phyloP scores from a whole-genome alignment of 805 yeast species.

The Metschnikowia borealis region DNA sequence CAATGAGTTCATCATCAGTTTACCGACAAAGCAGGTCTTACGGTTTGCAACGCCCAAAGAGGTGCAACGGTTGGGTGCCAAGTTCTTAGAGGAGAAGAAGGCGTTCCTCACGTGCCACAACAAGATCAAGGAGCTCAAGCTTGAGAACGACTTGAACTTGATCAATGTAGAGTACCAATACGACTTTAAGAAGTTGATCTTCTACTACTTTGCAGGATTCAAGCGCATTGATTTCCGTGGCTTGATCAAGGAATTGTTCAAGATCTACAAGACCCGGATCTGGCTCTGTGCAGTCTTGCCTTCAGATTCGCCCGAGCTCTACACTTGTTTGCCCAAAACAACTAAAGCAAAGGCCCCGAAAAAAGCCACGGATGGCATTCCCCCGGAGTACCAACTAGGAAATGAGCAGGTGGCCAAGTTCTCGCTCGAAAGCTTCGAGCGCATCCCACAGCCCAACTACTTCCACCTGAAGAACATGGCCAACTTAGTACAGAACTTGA shows the following conservation, averaged over 20 bases:
- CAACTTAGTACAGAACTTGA: constrained; percentile 44
- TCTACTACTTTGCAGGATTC: constrained; percentile 45
- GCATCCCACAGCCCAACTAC: constrained; percentile 41
- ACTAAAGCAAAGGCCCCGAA: constrained; percentile 3
- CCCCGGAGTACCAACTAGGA: constrained; percentile 36
- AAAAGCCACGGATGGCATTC: constrained; percentile 18
- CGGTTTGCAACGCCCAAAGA: constrained; percentile 76
- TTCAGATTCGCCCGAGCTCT: constrained; percentile 32
- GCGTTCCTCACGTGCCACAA: constrained; percentile 62
- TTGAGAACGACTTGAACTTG: constrained; percentile 41
- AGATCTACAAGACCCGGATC: constrained; percentile 44
- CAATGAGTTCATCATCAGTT: constrained; percentile 55
- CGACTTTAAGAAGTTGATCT: constrained; percentile 43
- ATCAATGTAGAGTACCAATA: constrained; percentile 44
- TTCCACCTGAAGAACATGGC: constrained; percentile 50
- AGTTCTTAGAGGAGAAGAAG: constrained; percentile 67
- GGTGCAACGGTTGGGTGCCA: constrained; percentile 54
- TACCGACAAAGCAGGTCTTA: constrained; percentile 74
- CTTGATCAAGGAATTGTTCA: constrained; percentile 42
- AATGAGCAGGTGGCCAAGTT: constrained; percentile 41
- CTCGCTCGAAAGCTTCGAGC: constrained; percentile 40
- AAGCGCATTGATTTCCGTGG: constrained; percentile 42
- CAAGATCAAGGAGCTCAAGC: constrained; percentile 45
- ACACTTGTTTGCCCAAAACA: constrained; percentile 10
- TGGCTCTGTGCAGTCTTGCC: constrained; percentile 48